These are phyloP conservation scores for Xylaria sp. DNA, from an alignment of 2,329 filamentous ascomycete genomes.

Conservation along the genomic window DNA sequence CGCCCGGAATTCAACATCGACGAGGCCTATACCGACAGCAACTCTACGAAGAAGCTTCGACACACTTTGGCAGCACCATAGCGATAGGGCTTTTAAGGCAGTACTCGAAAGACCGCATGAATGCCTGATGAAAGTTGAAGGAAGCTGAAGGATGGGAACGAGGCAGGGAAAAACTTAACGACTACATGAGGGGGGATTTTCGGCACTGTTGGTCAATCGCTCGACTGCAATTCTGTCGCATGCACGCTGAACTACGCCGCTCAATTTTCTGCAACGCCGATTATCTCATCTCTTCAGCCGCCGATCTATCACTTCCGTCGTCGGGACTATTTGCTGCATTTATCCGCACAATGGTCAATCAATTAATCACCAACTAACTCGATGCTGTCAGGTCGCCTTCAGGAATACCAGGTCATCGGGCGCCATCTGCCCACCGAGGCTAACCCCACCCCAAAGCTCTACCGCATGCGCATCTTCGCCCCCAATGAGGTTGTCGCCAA, in stretches of 20 bases:
- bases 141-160: neutral
- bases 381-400: conserved; percentile 85
- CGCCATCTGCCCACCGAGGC: conserved; percentile 98
- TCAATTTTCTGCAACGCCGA: neutral
- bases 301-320: neutral
- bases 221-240: neutral
- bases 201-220: neutral
- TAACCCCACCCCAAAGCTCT: conserved; percentile 97
- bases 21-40: conserved; percentile 7
- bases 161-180: neutral
- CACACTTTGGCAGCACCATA: conserved; percentile 1
- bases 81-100: neutral
- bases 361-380: conserved; percentile 52
- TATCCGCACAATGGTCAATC: neutral
- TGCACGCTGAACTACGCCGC: neutral
- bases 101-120: too few species aligned
- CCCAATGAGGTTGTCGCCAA: conserved; percentile 98
- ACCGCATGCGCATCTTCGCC: conserved; percentile 99
- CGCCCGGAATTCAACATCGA: conserved; percentile 25
- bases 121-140: neutral
- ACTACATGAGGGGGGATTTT: neutral
- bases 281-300: neutral
- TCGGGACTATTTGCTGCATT: conserved; percentile 5
- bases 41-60: neutral
- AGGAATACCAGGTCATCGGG: conserved; percentile 99